phyloP scores from a whole-genome alignment of 2,329 filamentous ascomycete genomes.

The Penicillium polonicum region DNA sequence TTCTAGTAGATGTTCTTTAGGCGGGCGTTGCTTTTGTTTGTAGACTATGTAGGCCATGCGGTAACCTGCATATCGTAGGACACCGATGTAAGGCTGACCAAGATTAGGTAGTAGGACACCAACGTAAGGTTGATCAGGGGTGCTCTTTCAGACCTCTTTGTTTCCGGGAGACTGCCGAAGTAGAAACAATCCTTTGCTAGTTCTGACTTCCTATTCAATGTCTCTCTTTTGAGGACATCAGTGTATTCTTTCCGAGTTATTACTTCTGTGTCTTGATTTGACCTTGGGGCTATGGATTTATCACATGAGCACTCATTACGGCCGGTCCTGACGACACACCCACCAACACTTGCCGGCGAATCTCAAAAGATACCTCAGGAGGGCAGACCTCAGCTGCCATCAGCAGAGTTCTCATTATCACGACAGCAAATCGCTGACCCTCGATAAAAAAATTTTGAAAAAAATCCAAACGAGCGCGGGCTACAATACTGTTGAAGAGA shows the following conservation, averaged over 20 bases:
- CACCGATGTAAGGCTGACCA: not conserved
- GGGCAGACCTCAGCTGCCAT: too few relatives aligned
- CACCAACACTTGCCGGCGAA: not conserved
- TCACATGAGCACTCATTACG: not conserved
- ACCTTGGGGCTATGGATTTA: not conserved
- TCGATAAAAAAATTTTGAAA: too few relatives aligned
- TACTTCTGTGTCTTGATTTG: not conserved
- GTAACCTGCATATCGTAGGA: not conserved
- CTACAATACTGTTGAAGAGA: not conserved
- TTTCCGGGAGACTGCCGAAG: not conserved
- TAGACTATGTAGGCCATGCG: not conserved
- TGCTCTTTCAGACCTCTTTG: not conserved
- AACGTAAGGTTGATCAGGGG: not conserved
- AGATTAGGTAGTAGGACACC: not conserved
- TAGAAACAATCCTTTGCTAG: not conserved
- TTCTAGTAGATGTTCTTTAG: not conserved
- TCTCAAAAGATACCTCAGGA: too few relatives aligned
- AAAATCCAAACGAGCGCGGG: not conserved
- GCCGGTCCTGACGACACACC: too few relatives aligned
- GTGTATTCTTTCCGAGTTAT: not conserved
- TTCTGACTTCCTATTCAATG: not conserved
- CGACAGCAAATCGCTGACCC: not conserved
- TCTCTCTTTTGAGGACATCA: not conserved
- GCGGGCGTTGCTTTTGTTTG: not conserved
- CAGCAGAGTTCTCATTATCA: not conserved